Evolutionary conservation across 2,329 filamentous ascomycete species (phyloP), one percentile per base, ranked within the genome.

Genomic region (Fusarium sp.): DNA sequence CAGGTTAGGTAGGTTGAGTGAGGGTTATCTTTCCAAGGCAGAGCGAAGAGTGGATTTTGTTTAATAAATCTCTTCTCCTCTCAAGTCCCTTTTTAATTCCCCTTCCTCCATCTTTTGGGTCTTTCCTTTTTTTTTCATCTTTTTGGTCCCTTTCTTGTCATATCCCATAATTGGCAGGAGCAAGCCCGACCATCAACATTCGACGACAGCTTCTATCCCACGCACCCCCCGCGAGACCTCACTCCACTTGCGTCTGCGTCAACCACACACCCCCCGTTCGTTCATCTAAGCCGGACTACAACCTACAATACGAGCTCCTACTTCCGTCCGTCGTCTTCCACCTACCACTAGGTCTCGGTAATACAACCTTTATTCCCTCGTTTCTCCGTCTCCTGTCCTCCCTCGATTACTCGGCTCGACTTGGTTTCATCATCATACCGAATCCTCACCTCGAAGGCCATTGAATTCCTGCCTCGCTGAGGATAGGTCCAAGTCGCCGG

Each of bases 21-120:
- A 74, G 71, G 68, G 71, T 64, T 74, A 74, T 74, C 74, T 77
- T 76, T 78, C 72, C 68, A 78, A 73, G 70, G 72, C 64, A 75
- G 70, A 65, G 68, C 52, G 68, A 47, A 60, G 58, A 64, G 63
- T 65, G 65, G 65, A 60, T 52, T 65, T 65, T 30, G 25, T 22
- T 57, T 54, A 33, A 32, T 33, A 33, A 56, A 56, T 56, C 47
- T 54, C 60, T 45, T 47, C 43, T 35, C n/a, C 10, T 37, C 58
- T 20, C n/a, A n/a, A 22, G 50, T 33, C 15, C 30, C 17, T 43
- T 32, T 54, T 58, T 61, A 50, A 43, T 61, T 67, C 45, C 45
- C 14, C 32, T 63, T 58, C 50, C 17, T 40, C 47, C 47, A 32
- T 32, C 22, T 35, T 22, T 63, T 58, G 14, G 33, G 54, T 47